Evolutionary conservation across 2,329 filamentous ascomycete species (phyloP), one percentile per base, ranked within the genome.

Genomic region (Diaporthe longicolla): DNA sequence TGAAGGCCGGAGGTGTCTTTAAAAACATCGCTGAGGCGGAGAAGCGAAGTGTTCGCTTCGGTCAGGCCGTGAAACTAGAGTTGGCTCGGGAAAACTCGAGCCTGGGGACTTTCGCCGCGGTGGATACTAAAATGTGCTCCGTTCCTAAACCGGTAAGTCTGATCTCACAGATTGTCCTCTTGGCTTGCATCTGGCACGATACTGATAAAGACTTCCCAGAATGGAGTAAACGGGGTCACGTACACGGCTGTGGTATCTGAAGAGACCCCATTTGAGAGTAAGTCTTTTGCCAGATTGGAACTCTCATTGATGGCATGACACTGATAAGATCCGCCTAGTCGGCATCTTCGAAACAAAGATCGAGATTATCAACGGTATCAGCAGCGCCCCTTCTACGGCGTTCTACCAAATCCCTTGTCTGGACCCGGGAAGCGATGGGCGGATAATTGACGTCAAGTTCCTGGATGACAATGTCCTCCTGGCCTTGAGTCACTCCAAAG

Each of bases 21-120:
- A 82, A 89, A 71, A 87, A 91, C 74, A 91, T 95, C 80, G 91
- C 94, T 76, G 89, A 93, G 82, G 89, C 92, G 9, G 89, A 95
- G 82, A 87, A 90, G 78, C 85, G 92, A 71, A 92, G 91, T 72
- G 92, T 95, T 15, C 85, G 92, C 7, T 92, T 94, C 77, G 92
- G 92, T 4, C 87, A 87, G 43, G 83, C 88, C 4, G 84, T 87
- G 4, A 85, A 82, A 68, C 78, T 91, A 7, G 82, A 84, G 83
- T 0, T 78, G 54, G 59, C 32, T 11, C 66, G 37, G 40, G 24
- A 9, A 4, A 29, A n/a, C 7, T 61, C 61, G 15, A 50, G 1
- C 21, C 65, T 17, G 43, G 71, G 66, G 65, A 71, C 59, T 7
- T 50, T 74, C 11, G 21, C 40, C 35, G 24, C 52, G 13, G 68